Base-by-base conservation (phyloP, 1,284 basidiomycete genomes). In the Leccinum pseudoinsigne region DNA sequence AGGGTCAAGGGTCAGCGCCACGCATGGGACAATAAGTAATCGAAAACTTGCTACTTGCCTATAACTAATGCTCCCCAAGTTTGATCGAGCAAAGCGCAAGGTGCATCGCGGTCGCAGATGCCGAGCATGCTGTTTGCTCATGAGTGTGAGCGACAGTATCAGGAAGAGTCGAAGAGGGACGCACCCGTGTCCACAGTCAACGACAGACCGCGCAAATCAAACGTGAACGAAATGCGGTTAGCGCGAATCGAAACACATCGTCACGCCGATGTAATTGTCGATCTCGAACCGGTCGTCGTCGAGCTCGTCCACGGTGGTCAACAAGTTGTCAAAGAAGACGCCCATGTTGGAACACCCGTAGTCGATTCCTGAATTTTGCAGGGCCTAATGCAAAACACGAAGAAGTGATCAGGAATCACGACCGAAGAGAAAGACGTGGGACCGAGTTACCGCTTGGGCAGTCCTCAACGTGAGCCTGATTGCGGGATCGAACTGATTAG, bases 121-220 rank as follows among this genome's bases (percentile, higher is more conserved):
- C 47, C 5, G 58, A 55, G 14, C 36, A 38, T 14, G 36, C 36
- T 38, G 36, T 38, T 38, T n/a, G n/a, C n/a, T n/a, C 36, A 38
- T 38, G 14, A 14, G 36, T 38, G 0, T 38, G 0, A 7, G 1
- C 36, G 1, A 1, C 0, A 47, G n/a, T 18, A 6, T 47, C 18
- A 9, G 45, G n/a, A 23, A 23, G 23, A 47, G n/a, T 47, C 45
- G 18, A 47, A 12, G 57, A 58, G 36, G 51, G 14, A 63, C 68
- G 18, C 34, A 73, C 74, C 83, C 62, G 83, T 84, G 64, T 84
- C 83, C 0, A 79, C 68, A 11, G 81, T 79, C 26, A 84, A 64
- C 2, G 82, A 83, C 12, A 82, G 83, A 6, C 79, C 79, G 1
- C 70, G 71, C 26, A 84, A 70, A 66, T 85, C 81, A 45, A 85